phyloP scores from a whole-genome alignment of 306 rosid genomes.

The Alnus rubra region DNA sequence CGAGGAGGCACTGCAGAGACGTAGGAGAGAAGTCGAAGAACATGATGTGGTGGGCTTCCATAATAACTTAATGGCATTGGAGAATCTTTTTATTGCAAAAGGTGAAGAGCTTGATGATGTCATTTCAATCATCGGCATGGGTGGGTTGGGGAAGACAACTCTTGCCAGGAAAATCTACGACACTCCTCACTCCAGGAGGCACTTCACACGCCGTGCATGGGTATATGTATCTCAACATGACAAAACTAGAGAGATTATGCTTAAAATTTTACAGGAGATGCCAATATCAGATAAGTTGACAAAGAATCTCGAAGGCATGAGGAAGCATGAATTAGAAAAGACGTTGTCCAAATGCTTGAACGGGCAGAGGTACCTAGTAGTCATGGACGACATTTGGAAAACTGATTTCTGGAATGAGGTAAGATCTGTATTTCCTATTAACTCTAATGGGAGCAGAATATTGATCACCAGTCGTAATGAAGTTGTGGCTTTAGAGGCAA shows the following conservation, averaged over 20 bases:
- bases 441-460: neutral
- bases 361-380: neutral
- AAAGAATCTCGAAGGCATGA: neutral
- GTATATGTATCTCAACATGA: neutral
- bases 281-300: neutral
- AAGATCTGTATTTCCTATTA: neutral
- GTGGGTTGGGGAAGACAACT: conserved; percentile 34
- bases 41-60: neutral
- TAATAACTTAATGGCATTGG: neutral
- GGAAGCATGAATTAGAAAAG: neutral
- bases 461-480: neutral
- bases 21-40: too few relatives aligned
- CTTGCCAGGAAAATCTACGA: too few relatives aligned
- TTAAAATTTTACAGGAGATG: neutral
- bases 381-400: neutral
- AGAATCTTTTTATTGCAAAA: neutral
- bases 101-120: neutral
- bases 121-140: conserved; percentile 26
- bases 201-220: conserved; percentile 10
- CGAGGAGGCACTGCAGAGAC: too few relatives aligned
- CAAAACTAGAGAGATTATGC: neutral
- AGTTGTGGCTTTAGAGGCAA: too few relatives aligned
- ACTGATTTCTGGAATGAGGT: neutral
- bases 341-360: neutral
- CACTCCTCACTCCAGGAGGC: too few relatives aligned